phyloP scores from a whole-genome alignment of 2,329 filamentous ascomycete species.

The Rhexocercosporidium sp. region DNA sequence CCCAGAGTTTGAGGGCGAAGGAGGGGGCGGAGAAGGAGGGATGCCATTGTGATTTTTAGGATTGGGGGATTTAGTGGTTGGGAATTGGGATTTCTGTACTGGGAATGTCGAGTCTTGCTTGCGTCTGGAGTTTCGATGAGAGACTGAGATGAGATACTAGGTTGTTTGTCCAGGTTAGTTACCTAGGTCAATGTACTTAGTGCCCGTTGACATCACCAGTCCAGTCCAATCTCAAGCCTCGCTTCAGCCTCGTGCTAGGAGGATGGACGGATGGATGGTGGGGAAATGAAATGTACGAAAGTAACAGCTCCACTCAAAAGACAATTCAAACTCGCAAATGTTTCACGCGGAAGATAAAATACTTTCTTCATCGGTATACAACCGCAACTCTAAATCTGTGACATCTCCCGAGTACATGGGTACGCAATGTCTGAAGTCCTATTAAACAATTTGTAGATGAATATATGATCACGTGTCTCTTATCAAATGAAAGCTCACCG shows the following conservation, averaged over 20 bases:
- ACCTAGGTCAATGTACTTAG: neutral
- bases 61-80: neutral
- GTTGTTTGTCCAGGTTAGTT: neutral
- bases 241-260: constrained; percentile 13
- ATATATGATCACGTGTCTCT: neutral
- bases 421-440: no score
- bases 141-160: neutral
- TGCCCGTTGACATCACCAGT: constrained; percentile 12
- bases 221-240: neutral
- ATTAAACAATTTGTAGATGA: no score
- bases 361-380: neutral
- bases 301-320: neutral
- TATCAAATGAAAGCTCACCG: neutral
- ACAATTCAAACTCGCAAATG: neutral
- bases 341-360: neutral
- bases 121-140: neutral
- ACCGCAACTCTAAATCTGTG: no score
- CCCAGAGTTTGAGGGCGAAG: constrained; percentile 40
- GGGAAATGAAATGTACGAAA: neutral
- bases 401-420: no score
- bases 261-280: neutral
- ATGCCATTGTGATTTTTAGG: constrained; percentile 33
- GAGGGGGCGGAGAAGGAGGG: constrained; percentile 40
- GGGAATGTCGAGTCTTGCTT: neutral
- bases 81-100: neutral